phyloP scores from a whole-genome alignment of 2,329 filamentous ascomycete species.

The Beauveria australis region DNA sequence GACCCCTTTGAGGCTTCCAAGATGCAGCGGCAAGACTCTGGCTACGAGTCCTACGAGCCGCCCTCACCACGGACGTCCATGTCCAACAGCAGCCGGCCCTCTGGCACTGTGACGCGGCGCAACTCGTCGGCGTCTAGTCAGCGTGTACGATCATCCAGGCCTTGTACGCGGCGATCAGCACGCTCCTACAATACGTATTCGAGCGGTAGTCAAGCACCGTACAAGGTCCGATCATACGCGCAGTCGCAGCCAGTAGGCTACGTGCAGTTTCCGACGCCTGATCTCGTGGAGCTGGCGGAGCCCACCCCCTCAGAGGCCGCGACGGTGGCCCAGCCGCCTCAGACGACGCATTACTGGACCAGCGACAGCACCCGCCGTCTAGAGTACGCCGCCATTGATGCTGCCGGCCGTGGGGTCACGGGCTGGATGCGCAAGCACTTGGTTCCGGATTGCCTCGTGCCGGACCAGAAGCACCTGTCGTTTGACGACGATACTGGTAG shows the following conservation, averaged over 20 bases:
- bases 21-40: conserved; percentile 50
- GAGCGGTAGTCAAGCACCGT: conserved; percentile 21
- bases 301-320: conserved; percentile 14
- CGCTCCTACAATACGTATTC: conserved; percentile 25
- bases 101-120: conserved; percentile 12
- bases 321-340: conserved; percentile 36
- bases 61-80: conserved; percentile 29
- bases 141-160: conserved; percentile 29
- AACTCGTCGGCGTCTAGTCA: conserved; percentile 15
- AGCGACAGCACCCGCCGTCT: conserved; percentile 53
- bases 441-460: conserved; percentile 53
- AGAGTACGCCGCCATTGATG: conserved; percentile 60
- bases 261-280: conserved; percentile 42
- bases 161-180: conserved; percentile 32
- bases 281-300: conserved; percentile 25
- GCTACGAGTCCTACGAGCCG: conserved; percentile 43
- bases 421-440: conserved; percentile 52
- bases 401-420: conserved; percentile 49
- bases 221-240: conserved; percentile 25
- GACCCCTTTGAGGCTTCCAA: conserved; percentile 20
- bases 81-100: conserved; percentile 20
- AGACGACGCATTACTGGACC: conserved; percentile 60
- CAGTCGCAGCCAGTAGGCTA: conserved; percentile 29
- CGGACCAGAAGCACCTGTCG: conserved; percentile 39
- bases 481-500: conserved; percentile 58